Conservation (phyloP, 495 filamentous ascomycete species). For the Penicillium paradoxum region DNA sequence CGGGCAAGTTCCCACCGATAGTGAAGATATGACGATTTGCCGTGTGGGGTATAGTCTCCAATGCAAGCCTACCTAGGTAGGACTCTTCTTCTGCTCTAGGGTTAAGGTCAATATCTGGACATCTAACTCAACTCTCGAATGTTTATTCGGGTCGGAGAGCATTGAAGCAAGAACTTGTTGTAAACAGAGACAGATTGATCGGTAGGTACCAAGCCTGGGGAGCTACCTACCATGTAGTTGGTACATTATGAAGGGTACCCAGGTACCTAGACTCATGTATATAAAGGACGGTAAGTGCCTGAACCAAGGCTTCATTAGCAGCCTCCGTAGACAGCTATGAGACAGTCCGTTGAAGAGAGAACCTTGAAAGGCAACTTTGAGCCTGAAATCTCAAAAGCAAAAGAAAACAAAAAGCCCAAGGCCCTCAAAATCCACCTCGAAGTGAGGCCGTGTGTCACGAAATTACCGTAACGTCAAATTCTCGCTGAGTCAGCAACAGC, state of each 20-base stretch:
- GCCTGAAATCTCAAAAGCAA: too few species aligned
- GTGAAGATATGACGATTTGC: conserved; percentile 11
- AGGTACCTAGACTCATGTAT: too few species aligned
- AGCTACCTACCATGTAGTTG: too few species aligned
- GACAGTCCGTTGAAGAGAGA: too few species aligned
- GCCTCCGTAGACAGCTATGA: too few species aligned
- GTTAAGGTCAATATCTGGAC: background rate
- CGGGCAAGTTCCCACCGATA: conserved; percentile 4
- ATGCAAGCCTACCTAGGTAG: background rate
- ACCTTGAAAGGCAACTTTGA: too few species aligned
- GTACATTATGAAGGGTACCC: too few species aligned
- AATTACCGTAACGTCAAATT: conserved; percentile 6
- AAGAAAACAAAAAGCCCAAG: too few species aligned
- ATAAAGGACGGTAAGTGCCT: too few species aligned
- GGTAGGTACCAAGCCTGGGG: background rate
- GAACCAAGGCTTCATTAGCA: too few species aligned
- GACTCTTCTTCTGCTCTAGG: background rate
- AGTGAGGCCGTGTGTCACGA: background rate
- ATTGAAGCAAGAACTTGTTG: background rate
- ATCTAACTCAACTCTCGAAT: background rate
- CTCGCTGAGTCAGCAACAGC: conserved; percentile 5
- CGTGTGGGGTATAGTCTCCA: conserved; percentile 13
- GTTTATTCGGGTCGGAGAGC: background rate
- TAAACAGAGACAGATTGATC: background rate
- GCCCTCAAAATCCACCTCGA: background rate